Evolutionary conservation across 306 rosid species (phyloP), one percentile per base, ranked within the genome.

Genomic region (Crotalaria pallida): DNA sequence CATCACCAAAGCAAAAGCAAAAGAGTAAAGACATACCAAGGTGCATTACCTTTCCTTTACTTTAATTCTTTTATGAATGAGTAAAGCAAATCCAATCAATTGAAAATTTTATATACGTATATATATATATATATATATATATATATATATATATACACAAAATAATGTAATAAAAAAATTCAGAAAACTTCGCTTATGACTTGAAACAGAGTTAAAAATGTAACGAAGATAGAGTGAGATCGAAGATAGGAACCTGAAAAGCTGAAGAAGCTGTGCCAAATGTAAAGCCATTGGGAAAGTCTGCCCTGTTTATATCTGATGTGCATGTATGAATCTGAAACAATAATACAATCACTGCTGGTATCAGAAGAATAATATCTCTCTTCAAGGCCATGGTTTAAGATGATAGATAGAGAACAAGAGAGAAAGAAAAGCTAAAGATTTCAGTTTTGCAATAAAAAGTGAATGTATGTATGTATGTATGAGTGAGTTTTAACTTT

Each of bases 221-320:
- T 45, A 17, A 51, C 1, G 8, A 43, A 43, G 1, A 26, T 13
- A 22, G 26, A 69, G 16, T 6, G 21, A 70, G 0, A 18, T 29
- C 1, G 34, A 29, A 64, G 12, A 19, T 3, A 62, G 44, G 0
- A 80, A 94, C 99, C 97, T 88, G 99, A 79, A 85, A 94, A 72
- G 97, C 96, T 56, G 99, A 83, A 67, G 99, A 91, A n/a, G 99
- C 97, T 16, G 97, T 94, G 6, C 99, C 99, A 40, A 94, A 94
- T 10, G 81, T 76, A 57, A 94, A 94, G 5, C 89, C 91, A 33
- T 78, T 58, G 0, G 99, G 97, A 27, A 94, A 94, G 69, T 85
- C 73, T 57, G 22, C 67, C 26, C 96, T 73, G 73, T 55, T 71
- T 3, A 94, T 83, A 45, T 80, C 59, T 4, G 98, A 82, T 12